Conservation (phyloP, 2,329 filamentous ascomycete genomes). For the Geosmithia putterillii region DNA sequence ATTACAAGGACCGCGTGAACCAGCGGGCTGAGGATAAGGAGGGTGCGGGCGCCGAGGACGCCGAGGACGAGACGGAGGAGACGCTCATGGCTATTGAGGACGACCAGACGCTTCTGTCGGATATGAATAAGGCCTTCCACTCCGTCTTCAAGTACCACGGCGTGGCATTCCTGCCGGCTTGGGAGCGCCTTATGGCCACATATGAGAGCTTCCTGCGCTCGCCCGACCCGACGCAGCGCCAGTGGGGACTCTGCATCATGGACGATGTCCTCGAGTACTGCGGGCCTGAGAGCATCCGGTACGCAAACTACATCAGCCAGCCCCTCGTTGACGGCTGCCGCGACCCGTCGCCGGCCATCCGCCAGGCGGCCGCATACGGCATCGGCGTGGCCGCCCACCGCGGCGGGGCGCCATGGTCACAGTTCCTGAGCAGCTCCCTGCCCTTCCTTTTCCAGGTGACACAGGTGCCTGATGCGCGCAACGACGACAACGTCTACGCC, state of each 20-base stretch:
- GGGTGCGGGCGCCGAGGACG: constrained; percentile 64
- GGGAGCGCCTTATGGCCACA: constrained; percentile 74
- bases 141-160: constrained; percentile 97
- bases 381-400: constrained; percentile 92
- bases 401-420: constrained; percentile 75
- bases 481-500: constrained; percentile 89
- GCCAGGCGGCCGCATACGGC: constrained; percentile 91
- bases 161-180: constrained; percentile 68
- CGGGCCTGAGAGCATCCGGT: constrained; percentile 75
- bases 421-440: constrained; percentile 71
- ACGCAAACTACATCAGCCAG: constrained; percentile 74
- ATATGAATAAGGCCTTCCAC: constrained; percentile 99
- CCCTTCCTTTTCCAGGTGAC: constrained; percentile 77
- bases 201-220: constrained; percentile 80
- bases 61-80: constrained; percentile 81
- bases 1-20: constrained; percentile 81
- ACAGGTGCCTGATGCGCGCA: constrained; percentile 67
- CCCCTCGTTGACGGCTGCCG: constrained; percentile 78
- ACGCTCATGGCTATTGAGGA: constrained; percentile 87
- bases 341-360: constrained; percentile 78
- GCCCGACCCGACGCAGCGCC: constrained; percentile 75
- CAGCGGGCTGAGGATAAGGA: constrained; percentile 74
- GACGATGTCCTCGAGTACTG: constrained; percentile 98
- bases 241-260: constrained; percentile 98
- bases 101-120: constrained; percentile 88